Evolutionary conservation across 2,329 filamentous ascomycete species (phyloP).

Genomic region (Botrytis fabae): DNA sequence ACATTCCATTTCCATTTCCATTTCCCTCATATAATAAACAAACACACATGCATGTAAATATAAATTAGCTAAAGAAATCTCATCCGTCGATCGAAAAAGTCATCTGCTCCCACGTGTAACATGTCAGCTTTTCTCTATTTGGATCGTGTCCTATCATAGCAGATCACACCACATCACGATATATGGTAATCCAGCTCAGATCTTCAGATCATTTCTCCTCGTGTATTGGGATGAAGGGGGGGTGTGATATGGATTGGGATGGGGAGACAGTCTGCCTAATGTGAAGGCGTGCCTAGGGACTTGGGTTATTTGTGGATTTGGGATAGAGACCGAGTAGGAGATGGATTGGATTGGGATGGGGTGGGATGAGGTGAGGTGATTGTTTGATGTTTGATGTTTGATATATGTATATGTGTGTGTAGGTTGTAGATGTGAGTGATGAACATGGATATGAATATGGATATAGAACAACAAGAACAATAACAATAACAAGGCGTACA

Average conservation of each 20-base stretch:
- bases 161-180: not conserved
- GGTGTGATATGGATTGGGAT: not conserved
- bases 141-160: no score
- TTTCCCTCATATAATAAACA: no score
- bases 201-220: not conserved
- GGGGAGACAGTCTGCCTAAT: not conserved
- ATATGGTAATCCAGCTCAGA: not conserved
- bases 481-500: no score
- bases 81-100: not conserved
- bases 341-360: not conserved
- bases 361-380: not conserved
- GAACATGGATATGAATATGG: no score
- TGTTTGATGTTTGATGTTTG: not conserved
- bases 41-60: not conserved
- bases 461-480: not conserved
- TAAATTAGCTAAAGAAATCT: not conserved
- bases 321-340: not conserved
- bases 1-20: no score
- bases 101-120: conserved; percentile 4
- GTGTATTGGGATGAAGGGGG: not conserved
- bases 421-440: not conserved
- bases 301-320: not conserved
- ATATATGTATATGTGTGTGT: not conserved
- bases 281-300: not conserved
- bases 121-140: not conserved